Percentiles rank a stretch among this genome's conserved stretches.
phyloP scores from a whole-genome alignment of 805 yeast genomes.

The Kazachstania kunashirensis region DNA sequence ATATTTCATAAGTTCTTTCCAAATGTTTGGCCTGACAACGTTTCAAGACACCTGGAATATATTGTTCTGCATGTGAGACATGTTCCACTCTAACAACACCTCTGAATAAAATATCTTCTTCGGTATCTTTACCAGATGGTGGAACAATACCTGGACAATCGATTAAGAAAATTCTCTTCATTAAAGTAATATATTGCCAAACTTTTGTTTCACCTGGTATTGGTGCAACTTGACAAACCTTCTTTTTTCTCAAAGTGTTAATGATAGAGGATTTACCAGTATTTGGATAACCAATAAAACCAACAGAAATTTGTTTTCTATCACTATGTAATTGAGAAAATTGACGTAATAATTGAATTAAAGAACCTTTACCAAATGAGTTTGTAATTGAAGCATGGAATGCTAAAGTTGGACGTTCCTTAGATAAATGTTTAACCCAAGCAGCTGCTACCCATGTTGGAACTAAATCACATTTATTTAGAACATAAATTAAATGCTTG shows the following conservation, averaged over 20 bases:
- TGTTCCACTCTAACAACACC: slow-evolving; percentile 99
- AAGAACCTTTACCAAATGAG: slow-evolving; percentile 94
- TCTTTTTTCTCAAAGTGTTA: slow-evolving; percentile 86
- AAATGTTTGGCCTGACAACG: slow-evolving; percentile 84
- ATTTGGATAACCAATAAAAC: slow-evolving; percentile 95
- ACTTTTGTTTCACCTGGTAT: slow-evolving; percentile 98
- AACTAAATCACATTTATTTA: slow-evolving; percentile 95
- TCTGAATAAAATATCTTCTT: slow-evolving; percentile 83
- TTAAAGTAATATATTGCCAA: slow-evolving; percentile 95
- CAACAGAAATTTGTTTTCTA: slow-evolving; percentile 92
- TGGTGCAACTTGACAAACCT: slow-evolving; percentile 95
- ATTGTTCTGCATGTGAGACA: slow-evolving; percentile 90
- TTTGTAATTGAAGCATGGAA: slow-evolving; percentile 97
- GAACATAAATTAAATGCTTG: slow-evolving; percentile 86
- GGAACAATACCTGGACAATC: slow-evolving; percentile 99
- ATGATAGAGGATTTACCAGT: slow-evolving; percentile 97
- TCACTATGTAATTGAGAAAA: slow-evolving; percentile 84
- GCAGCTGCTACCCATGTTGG: slow-evolving; percentile 99
- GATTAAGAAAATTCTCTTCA: slow-evolving; percentile 90
- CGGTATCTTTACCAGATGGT: slow-evolving; percentile 81
- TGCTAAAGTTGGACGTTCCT: slow-evolving; percentile 87
- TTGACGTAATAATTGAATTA: slow-evolving; percentile 87
- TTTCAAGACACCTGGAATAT: slow-evolving; percentile 73
- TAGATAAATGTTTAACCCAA: slow-evolving; percentile 93
- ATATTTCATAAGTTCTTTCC: slow-evolving; percentile 89